Conservation (phyloP, 495 filamentous ascomycete genomes). For the Hypoxylon lenormandii region DNA sequence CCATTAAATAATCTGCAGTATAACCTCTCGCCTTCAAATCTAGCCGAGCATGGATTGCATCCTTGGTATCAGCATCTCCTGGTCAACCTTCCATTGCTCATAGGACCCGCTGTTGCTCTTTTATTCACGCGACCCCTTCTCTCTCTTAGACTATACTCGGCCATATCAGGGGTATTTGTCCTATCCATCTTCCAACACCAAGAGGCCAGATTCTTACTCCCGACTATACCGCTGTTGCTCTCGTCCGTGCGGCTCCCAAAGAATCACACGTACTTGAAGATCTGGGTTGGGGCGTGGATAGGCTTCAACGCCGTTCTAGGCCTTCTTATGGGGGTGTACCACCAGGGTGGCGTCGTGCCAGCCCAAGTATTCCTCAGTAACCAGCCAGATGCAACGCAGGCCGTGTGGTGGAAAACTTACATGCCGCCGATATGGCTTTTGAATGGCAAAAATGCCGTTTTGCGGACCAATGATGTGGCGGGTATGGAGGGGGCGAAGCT, state of each 20-base stretch:
- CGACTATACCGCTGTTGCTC: slow-evolving; percentile 86
- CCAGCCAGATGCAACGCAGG: slow-evolving; percentile 71
- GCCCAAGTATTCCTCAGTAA: slow-evolving; percentile 74
- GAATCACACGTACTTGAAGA: slow-evolving; percentile 59
- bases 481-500: slow-evolving; percentile 74
- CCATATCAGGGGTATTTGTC: slow-evolving; percentile 80
- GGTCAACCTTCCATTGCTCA: slow-evolving; percentile 85
- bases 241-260: slow-evolving; percentile 80
- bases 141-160: slow-evolving; percentile 75
- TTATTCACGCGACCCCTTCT: slow-evolving; percentile 70
- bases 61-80: slow-evolving; percentile 90
- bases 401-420: slow-evolving; percentile 98
- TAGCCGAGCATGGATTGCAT: slow-evolving; percentile 90
- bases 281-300: slow-evolving; percentile 79
- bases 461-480: slow-evolving; percentile 85
- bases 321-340: slow-evolving; percentile 88
- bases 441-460: slow-evolving; percentile 74
- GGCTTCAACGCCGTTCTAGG: slow-evolving; percentile 84
- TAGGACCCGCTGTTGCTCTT: slow-evolving; percentile 84
- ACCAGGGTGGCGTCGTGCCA: slow-evolving; percentile 92
- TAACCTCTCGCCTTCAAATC: slow-evolving; percentile 79
- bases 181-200: slow-evolving; percentile 91
- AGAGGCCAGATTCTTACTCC: slow-evolving; percentile 92
- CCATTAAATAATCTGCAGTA: slow-evolving; percentile 92
- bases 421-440: slow-evolving; percentile 92